Evolutionary conservation across 805 yeast species (phyloP), one percentile per base, ranked within the genome.

Genomic region (Candida ficus): DNA sequence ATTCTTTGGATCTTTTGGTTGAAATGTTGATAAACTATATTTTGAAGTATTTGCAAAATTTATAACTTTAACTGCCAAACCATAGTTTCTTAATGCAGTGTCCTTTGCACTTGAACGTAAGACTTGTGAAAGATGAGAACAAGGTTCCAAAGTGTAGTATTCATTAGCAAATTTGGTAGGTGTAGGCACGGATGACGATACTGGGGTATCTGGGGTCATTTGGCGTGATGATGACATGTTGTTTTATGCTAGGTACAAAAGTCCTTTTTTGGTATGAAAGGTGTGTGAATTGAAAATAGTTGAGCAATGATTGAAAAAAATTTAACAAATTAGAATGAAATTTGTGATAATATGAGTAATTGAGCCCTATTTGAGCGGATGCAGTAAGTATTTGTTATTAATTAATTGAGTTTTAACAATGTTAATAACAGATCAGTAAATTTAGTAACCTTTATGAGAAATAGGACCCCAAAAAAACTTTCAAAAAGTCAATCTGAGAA

Each of bases 41-140:
- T 32, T 20, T 7, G 48, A 28, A 4, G 43, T 23, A 5, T 22
- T 29, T 39, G 43, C 41, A 29, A 57, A 47, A 16, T 29, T 26
- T 7, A 53, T 37, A 1, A 57, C 60, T 17, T 47, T 46, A 8
- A 49, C 52, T 1, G 58, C 60, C 3, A 54, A 42, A 2, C 47
- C 47, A 37, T 54, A 57, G 43, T 56, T 56, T 39, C 57, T 46
- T 2, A 57, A 38, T 2, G 50, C 59, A 2, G 60, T 57, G 7
- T 50, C 53, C 29, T 35, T 47, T n/a, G 61, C 57, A 19, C 43
- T 44, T 3, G 61, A 48, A 23, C 44, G 41, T 12, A 57, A 41
- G 6, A 56, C 59, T 29, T 56, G 61, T 5, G 54, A 30, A 2
- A 57, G 29, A 37, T 56, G 60, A 2, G 59, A 46, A 37, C 60